Base-by-base conservation (phyloP, 768 basidiomycete genomes). In the Boletus tylopilopsis region DNA sequence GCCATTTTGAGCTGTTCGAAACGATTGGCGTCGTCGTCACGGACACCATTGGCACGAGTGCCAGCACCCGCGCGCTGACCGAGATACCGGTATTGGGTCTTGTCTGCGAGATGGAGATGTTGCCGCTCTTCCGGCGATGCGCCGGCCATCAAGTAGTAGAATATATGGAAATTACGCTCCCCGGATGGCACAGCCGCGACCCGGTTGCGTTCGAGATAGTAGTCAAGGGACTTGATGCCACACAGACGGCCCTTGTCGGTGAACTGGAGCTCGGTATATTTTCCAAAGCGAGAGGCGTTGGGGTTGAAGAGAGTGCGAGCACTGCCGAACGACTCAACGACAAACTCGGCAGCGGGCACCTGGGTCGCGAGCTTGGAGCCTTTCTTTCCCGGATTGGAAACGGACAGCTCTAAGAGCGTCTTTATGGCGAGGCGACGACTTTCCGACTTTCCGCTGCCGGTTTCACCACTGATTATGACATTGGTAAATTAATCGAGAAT, bases 211-310 rank as follows among this genome's bases (percentile, higher is more conserved):
- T 97, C 93, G 44, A 99, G 79, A 70, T 95, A 95, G 71, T 99
- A 97, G 64, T 97, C 94, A 55, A 98, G 83, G 0, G 93, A 94
- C 69, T 98, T 98, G 64, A 92, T 74, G 54, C 96, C 96, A 39
- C 76, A 84, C 0, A 98, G 71, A 4, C 94, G 79, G 7, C 94
- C 94, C 19, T 89, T 85, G 29, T 97, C 94, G 45, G 81, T 90
- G 73, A 97, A 98, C 69, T 98, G 96, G 0, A 99, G 79, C 64
- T 99, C 96, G 38, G 94, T 96, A 68, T 99, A 99, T 67, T 95
- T 94, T 48, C 95, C 96, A 64, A 95, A 96, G 41, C 93, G 87
- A 25, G 96, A 97, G 13, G 95, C 94, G 62, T 96, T 96, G 40
- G 90, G 80, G 63, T 97, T 96, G 72, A 90, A 87, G 47, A 92